Evolutionary conservation across 768 basidiomycete genomes (phyloP).

Genomic region (Termitomyces sp.): DNA sequence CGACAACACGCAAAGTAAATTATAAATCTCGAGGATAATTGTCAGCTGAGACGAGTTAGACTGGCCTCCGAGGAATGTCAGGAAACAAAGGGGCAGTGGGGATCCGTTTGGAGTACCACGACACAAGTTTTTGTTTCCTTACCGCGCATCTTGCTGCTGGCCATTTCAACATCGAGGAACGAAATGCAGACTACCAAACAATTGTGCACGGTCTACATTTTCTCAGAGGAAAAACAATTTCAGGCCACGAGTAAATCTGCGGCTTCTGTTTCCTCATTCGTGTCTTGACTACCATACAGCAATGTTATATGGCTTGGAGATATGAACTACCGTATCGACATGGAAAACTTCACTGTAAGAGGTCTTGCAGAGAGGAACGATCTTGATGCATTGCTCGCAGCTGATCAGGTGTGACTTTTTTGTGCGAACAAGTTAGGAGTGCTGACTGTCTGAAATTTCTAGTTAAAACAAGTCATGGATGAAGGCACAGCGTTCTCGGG

Average conservation of each 20-base stretch:
- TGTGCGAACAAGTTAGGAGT: background rate
- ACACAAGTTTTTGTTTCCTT: constrained; percentile 91
- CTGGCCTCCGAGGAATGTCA: constrained; percentile 89
- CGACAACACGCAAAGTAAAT: constrained; percentile 78
- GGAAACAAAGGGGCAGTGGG: constrained; percentile 97
- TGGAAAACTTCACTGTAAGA: constrained; percentile 79
- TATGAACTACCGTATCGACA: constrained; percentile 90
- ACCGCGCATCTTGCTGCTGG: constrained; percentile 98
- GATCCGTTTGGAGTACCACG: constrained; percentile 87
- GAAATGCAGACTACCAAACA: constrained; percentile 89
- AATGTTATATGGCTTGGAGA: constrained; percentile 94
- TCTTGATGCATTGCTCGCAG: constrained; percentile 67
- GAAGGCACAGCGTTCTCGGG: constrained; percentile 70
- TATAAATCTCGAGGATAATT: background rate
- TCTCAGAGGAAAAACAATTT: constrained; percentile 81
- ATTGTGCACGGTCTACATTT: constrained; percentile 84
- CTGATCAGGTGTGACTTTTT: constrained; percentile 69
- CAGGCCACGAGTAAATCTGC: constrained; percentile 77
- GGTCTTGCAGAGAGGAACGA: constrained; percentile 58
- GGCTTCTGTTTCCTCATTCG: background rate
- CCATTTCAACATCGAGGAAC: constrained; percentile 81
- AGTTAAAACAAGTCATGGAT: constrained; percentile 76
- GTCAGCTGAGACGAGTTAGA: constrained; percentile 35
- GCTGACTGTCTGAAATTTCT: constrained; percentile 5
- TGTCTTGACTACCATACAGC: constrained; percentile 32